Conservation (phyloP, 2,329 filamentous ascomycete species). For the Ophiostoma fasciatum region DNA sequence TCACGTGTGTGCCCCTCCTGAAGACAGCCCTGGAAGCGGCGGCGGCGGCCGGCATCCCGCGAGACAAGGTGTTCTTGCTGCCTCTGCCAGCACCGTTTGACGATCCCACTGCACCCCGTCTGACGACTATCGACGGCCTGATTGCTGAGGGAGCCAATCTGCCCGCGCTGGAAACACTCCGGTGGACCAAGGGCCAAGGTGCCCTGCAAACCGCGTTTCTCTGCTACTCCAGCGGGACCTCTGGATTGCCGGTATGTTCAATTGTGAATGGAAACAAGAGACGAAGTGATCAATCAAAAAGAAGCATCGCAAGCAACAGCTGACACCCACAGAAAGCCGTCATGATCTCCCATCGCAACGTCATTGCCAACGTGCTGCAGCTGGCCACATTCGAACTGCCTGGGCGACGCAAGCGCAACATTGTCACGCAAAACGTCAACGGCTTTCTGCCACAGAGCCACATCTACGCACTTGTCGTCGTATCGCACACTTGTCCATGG, state of each 20-base stretch:
- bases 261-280: no score
- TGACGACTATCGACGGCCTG: constrained; percentile 48
- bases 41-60: constrained; percentile 42
- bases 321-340: constrained; percentile 47
- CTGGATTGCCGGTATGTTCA: constrained; percentile 48
- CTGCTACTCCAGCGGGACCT: constrained; percentile 56
- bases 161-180: constrained; percentile 29
- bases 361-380: constrained; percentile 60
- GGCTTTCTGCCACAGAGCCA: constrained; percentile 63
- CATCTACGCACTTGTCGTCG: constrained; percentile 61
- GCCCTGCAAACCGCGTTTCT: constrained; percentile 49
- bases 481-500: constrained; percentile 49
- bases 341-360: constrained; percentile 61
- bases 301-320: neutral
- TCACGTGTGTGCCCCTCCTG: constrained; percentile 53
- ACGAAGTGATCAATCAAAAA: neutral
- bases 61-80: constrained; percentile 47
- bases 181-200: constrained; percentile 40
- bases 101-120: constrained; percentile 22
- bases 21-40: constrained; percentile 47
- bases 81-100: constrained; percentile 26
- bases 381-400: constrained; percentile 28
- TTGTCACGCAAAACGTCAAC: constrained; percentile 27
- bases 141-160: constrained; percentile 28
- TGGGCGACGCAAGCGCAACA: constrained; percentile 15